Base-by-base conservation (phyloP, 225 moss, liverwort and hornwort species). In the Straminergon stramineum region DNA sequence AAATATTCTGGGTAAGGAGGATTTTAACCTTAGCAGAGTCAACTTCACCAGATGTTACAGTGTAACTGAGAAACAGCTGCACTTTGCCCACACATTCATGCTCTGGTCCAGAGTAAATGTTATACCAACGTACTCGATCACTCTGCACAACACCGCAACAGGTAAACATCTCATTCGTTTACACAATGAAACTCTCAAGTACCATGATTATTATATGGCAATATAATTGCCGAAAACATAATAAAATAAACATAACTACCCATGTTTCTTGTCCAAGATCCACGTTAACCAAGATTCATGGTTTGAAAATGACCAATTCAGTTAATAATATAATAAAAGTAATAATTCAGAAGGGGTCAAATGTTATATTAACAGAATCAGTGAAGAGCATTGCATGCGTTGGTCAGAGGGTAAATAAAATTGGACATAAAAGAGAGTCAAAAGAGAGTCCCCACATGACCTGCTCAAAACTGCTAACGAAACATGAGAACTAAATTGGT, bases 71-170 rank as follows among this genome's bases (percentile, higher is more conserved):
- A 88, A 97, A 96, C 81, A 98, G 95, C 66, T 98, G 98, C 76
- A 96, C 91, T 90, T 97, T 99, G 76, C 99, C 99, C 53, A 99
- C 89, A 86, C 94, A 94, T 75, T 97, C 96, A 89, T 95, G 96
- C 85, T 99, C 97, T 60, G 96, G 95, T 82, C 90, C 96, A 80
- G 90, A 90, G 90, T 95, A 97, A 45, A 99, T 92, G 26, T 93
- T 92, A 75, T 95, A 97, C 99, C 99, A 99, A 48, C 96, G 94
- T 57, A 97, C 94, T 86, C 99, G 93, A 90, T 99, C 99, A 67
- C 91, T 93, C 99, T 99, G 95, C 88, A 85, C 26, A 92, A 85
- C 65, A 79, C 27, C 88, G 45, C n/a, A 65, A 53, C 67, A 66
- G 8, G 86, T 73, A 11, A 92, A 31, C 23, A 78, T 37, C 78